Base-by-base conservation (phyloP, 371 early-diverging fungal species). In the Thermomucor indicae-seudaticae region DNA sequence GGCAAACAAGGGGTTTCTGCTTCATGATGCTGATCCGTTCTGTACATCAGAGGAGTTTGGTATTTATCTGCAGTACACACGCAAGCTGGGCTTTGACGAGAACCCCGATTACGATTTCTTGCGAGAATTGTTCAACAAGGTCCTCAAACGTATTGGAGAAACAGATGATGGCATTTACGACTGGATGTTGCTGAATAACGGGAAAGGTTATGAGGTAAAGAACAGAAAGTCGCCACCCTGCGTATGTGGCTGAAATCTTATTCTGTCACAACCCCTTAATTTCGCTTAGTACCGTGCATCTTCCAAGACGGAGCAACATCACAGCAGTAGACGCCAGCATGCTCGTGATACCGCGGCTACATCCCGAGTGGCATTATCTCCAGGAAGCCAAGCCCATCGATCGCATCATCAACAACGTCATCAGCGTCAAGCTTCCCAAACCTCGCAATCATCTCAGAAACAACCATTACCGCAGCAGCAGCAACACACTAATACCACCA, bases 51-150 rank as follows among this genome's bases (percentile, higher is more conserved):
- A 90, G 59, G 96, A 95, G 71, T 95, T 97, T 77, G 86, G 84
- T 17, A 84, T 81, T 24, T 97, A 97, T 54, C 78, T 99, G 49
- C 81, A 84, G 49, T 97, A 98, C 64, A 93, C 89, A 24, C 81
- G 97, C 53, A 86, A 86, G 55, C 76, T 97, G 34, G 87, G 89
- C 22, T 99, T 97, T 66, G 97, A 97, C 63, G 96, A 96, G 64
- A 84, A 84, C 32, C 99, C 99, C 4, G 94, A 98, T 66, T 99
- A 99, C 65, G 90, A 92, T 53, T 83, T 80, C 46, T 60, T 98
- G 62, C 80, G 85, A 53, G 84, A 85, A 11, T 65, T 98, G 22
- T 91, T 99, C 63, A 86, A 89, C 70, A 85, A 85, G 51, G 93
- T 88, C 2, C 62, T 97, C 41, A 76, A 75, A 43, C 72, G 77